These are phyloP conservation scores for Barbarea vulgaris DNA, from an alignment of 345 rosid species.

Conservation along the genomic window DNA sequence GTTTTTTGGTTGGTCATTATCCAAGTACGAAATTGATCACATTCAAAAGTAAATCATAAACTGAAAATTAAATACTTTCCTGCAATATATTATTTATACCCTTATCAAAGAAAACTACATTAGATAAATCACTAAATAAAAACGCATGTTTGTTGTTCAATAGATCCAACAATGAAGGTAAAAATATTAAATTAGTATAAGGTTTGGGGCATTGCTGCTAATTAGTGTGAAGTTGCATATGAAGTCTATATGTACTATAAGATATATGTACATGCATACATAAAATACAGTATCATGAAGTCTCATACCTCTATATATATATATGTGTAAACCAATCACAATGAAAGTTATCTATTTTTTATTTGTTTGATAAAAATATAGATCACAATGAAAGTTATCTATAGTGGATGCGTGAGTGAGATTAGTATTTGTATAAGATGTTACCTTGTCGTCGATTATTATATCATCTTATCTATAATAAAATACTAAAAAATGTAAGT, in stretches of 20 bases:
- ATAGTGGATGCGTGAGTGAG: not conserved
- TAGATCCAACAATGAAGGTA: not conserved
- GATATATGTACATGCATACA: not conserved
- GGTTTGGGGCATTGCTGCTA: not conserved
- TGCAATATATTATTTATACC: not conserved
- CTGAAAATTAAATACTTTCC: not conserved
- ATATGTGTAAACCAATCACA: not conserved
- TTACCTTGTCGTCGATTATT: not conserved
- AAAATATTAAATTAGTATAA: too few species aligned
- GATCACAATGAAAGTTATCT: not conserved
- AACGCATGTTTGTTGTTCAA: not conserved
- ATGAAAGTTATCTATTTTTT: not conserved
- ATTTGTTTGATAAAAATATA: too few species aligned
- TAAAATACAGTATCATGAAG: not conserved
- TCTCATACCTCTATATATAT: not conserved
- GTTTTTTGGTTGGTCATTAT: not conserved
- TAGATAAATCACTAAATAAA: not conserved
- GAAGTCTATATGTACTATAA: too few species aligned
- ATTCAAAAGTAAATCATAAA: not conserved
- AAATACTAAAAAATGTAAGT: too few species aligned
- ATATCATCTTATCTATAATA: too few species aligned
- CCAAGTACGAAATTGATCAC: not conserved
- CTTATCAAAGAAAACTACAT: too few species aligned
- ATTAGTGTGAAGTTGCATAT: not conserved
- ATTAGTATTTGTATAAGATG: not conserved